Evolutionary conservation across 2,329 filamentous ascomycete genomes (phyloP).

Genomic region (Gliomastix tumulicola): DNA sequence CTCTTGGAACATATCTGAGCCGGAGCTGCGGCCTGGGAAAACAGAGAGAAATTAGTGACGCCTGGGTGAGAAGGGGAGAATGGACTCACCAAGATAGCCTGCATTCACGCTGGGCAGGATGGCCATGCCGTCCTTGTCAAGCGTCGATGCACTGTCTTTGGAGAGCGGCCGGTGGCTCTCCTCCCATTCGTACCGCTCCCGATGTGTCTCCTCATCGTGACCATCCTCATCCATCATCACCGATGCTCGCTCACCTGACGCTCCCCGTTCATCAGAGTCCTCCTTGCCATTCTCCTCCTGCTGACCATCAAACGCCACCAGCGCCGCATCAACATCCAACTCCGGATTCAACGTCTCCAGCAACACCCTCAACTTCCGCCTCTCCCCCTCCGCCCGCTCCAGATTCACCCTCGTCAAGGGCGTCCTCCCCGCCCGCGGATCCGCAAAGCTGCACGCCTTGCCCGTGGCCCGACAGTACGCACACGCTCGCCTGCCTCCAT

Average conservation of each 20-base stretch:
- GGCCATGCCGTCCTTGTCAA: background rate
- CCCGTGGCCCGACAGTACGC: constrained; percentile 4
- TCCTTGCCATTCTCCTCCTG: background rate
- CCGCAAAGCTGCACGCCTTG: constrained; percentile 22
- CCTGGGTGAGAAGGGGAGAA: background rate
- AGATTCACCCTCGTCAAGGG: constrained; percentile 25
- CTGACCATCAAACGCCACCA: too few species aligned
- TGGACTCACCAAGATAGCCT: background rate
- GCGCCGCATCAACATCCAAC: background rate
- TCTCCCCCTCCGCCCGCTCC: constrained; percentile 16
- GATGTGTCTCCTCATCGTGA: background rate
- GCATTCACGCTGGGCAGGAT: background rate
- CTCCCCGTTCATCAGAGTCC: too few species aligned
- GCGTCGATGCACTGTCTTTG: background rate
- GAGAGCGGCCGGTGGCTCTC: background rate
- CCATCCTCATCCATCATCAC: too few species aligned
- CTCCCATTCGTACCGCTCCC: background rate
- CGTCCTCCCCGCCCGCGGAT: constrained; percentile 22
- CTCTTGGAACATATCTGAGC: background rate
- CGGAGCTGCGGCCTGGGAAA: background rate
- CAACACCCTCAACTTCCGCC: background rate
- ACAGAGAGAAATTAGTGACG: background rate
- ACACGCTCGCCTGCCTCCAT: background rate
- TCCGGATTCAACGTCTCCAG: background rate
- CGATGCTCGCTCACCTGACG: background rate